These are phyloP conservation scores for Phytophthora sojae DNA, from an alignment of 352 stramenopile genomes.

Conservation along the genomic window DNA sequence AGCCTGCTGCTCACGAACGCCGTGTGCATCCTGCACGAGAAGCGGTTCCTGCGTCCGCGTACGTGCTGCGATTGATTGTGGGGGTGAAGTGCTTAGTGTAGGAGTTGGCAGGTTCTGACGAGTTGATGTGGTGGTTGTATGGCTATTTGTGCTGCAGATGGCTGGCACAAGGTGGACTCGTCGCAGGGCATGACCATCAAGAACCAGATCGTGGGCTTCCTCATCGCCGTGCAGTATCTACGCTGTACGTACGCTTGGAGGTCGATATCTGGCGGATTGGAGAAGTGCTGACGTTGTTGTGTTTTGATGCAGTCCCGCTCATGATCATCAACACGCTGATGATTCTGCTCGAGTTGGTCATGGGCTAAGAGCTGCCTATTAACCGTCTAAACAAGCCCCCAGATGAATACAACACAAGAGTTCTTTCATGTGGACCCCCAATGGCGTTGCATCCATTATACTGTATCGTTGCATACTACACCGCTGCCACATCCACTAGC, in stretches of 20 bases:
- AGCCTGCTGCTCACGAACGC: slow-evolving; percentile 88
- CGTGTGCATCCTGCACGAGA: slow-evolving; percentile 89
- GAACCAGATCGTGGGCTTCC: slow-evolving; percentile 88
- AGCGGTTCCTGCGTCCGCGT: slow-evolving; percentile 88
- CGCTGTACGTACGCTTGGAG: slow-evolving; percentile 54
- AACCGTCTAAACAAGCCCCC: not conserved
- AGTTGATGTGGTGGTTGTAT: not conserved
- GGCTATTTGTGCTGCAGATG: slow-evolving; percentile 53
- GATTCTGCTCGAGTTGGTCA: slow-evolving; percentile 83
- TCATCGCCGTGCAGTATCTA: slow-evolving; percentile 88
- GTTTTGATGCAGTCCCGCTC: slow-evolving; percentile 61
- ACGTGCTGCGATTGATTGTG: slow-evolving; percentile 29
- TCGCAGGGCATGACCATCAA: slow-evolving; percentile 87
- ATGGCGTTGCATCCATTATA: not conserved
- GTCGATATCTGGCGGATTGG: not conserved
- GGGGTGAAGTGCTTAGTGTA: not conserved
- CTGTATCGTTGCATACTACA: not conserved
- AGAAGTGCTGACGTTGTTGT: not conserved
- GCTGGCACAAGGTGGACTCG: slow-evolving; percentile 85
- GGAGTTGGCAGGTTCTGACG: not conserved
- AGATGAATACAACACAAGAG: slow-evolving; percentile 19
- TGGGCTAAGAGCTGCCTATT: slow-evolving; percentile 53
- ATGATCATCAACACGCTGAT: slow-evolving; percentile 86
- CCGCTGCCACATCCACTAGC: not conserved
- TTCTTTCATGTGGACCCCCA: slow-evolving; percentile 7